phyloP scores from a whole-genome alignment of 306 rosid species.

The Prunus padus region DNA sequence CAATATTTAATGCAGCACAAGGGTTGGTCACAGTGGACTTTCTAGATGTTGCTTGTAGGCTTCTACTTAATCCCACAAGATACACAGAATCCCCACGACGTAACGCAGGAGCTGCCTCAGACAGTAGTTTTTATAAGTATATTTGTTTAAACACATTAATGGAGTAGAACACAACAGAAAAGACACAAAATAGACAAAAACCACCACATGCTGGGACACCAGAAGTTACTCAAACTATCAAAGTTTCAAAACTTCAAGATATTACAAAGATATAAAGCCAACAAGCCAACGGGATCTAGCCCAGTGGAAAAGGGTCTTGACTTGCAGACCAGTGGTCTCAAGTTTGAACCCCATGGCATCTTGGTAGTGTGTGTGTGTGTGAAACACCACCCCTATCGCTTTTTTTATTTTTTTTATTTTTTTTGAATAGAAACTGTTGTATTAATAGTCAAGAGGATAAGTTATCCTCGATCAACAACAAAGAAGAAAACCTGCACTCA shows the following conservation, averaged over 20 bases:
- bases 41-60: slow-evolving; percentile 98
- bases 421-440: too few relatives aligned
- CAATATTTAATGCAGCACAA: slow-evolving; percentile 87
- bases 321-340: too few relatives aligned
- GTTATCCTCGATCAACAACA: too few relatives aligned
- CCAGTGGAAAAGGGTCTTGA: too few relatives aligned
- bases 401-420: too few relatives aligned
- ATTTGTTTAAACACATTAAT: neutral
- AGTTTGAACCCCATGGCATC: too few relatives aligned
- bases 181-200: slow-evolving; percentile 6
- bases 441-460: too few relatives aligned
- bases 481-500: too few relatives aligned
- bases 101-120: slow-evolving; percentile 72
- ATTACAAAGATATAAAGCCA: too few relatives aligned
- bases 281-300: too few relatives aligned
- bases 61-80: slow-evolving; percentile 95
- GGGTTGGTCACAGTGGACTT: slow-evolving; percentile 95
- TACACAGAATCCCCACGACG: slow-evolving; percentile 90
- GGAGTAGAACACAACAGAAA: neutral
- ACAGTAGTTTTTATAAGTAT: slow-evolving; percentile 9
- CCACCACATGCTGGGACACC: neutral
- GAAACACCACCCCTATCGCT: too few relatives aligned
- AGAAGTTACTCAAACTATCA: neutral
- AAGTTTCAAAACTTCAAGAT: neutral
- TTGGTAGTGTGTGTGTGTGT: neutral